phyloP scores from a whole-genome alignment of 164 flowering plant genomes.

The Annona squamosa region DNA sequence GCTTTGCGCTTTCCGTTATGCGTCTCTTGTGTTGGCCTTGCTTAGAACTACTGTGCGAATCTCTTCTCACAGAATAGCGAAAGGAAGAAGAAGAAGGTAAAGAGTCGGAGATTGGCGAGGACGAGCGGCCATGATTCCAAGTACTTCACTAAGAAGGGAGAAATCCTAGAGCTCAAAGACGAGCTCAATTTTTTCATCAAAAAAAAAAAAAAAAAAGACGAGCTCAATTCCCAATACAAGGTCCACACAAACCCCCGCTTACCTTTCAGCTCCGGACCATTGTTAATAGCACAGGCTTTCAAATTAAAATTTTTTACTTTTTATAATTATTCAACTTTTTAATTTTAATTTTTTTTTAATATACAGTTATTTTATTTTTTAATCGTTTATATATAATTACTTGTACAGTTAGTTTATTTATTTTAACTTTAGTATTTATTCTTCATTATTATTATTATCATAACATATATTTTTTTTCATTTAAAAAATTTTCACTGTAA shows the following conservation, averaged over 20 bases:
- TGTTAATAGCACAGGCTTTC: neutral
- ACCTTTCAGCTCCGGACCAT: neutral
- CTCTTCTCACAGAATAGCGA: neutral
- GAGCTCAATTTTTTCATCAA: conserved; percentile 99
- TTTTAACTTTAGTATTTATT: no score
- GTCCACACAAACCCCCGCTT: conserved; percentile 22
- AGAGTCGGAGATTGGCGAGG: neutral
- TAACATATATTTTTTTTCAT: no score
- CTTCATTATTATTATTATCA: no score
- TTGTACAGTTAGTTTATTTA: no score
- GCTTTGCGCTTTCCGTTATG: no score
- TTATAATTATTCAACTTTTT: neutral
- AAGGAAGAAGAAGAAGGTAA: neutral
- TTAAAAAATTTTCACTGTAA: no score
- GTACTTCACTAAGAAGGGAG: conserved; percentile 99
- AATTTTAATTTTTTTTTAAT: no score
- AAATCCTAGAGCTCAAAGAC: conserved; percentile 98
- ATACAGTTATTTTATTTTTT: no score
- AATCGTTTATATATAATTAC: no score
- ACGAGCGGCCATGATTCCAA: conserved; percentile 99
- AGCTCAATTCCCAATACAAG: conserved; percentile 99
- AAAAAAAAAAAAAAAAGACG: no score
- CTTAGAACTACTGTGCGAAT: no score
- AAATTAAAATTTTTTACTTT: neutral
- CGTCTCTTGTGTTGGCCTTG: no score